A percentile compares a stretch with the other conserved stretches of the same genome.
Conservation (phyloP, 179 eudicot species). For the Spinacia oleracea region DNA sequence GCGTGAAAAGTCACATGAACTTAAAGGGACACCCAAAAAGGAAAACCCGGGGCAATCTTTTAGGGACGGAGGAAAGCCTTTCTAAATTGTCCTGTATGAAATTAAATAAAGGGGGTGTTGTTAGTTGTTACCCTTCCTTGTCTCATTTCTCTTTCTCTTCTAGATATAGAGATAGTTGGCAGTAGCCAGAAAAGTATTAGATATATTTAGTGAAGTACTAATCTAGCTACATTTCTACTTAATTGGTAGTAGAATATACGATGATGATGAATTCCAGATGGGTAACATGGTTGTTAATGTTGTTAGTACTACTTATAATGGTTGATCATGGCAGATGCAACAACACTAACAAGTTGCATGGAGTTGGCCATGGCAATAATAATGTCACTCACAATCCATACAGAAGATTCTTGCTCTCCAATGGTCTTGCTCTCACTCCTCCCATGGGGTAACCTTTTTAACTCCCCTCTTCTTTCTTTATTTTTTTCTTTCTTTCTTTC, state of each 20-base stretch:
- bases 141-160: not conserved
- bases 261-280: not conserved
- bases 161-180: not conserved
- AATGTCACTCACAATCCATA: slow-evolving; percentile 15
- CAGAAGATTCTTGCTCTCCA: slow-evolving; percentile 55
- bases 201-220: not conserved
- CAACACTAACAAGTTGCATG: not conserved
- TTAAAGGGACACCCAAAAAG: no score
- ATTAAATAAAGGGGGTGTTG: no score
- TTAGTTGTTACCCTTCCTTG: not conserved
- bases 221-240: not conserved
- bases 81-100: not conserved
- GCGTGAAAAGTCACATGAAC: no score
- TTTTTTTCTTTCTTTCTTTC: not conserved
- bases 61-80: no score
- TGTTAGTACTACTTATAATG: not conserved
- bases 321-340: not conserved
- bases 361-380: no score
- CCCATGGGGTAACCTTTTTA: slow-evolving; percentile 64
- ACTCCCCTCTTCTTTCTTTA: not conserved
- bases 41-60: no score
- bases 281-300: not conserved
- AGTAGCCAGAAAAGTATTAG: not conserved
- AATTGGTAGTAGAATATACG: not conserved
- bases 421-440: slow-evolving; percentile 73